A percentile compares a stretch with the other conserved stretches of the same genome.
These are phyloP conservation scores for Ulmus americana DNA, from an alignment of 331 rosid species.

Conservation along the genomic window DNA sequence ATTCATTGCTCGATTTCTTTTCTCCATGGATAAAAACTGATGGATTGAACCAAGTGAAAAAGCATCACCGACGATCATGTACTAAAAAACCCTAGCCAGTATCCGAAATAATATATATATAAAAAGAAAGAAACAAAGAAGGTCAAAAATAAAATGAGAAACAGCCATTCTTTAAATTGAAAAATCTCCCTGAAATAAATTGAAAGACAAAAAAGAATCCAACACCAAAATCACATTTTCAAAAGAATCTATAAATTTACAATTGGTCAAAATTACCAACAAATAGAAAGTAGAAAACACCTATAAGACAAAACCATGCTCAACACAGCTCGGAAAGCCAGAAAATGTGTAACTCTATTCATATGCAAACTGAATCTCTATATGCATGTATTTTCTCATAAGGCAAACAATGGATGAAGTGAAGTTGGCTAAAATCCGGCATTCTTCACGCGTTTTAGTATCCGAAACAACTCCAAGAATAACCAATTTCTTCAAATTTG, in stretches of 20 bases:
- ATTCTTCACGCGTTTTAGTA: slow-evolving; percentile 29
- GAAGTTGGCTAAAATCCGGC: slow-evolving; percentile 31
- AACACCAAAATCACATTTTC: not conserved
- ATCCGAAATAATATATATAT: no score
- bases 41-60: no score
- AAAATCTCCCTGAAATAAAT: not conserved
- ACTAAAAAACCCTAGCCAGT: no score
- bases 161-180: no score
- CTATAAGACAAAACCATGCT: not conserved
- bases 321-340: not conserved
- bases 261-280: not conserved
- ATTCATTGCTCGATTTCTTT: no score
- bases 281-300: slow-evolving; percentile 9
- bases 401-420: slow-evolving; percentile 36
- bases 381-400: slow-evolving; percentile 44
- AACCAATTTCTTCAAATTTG: slow-evolving; percentile 35
- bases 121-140: no score
- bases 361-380: slow-evolving; percentile 48
- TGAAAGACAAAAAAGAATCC: not conserved
- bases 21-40: no score
- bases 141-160: no score
- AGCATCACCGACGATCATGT: no score
- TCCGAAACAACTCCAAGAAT: slow-evolving; percentile 44
- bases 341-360: slow-evolving; percentile 31
- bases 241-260: slow-evolving; percentile 16